A percentile compares a stretch with the other conserved stretches of the same genome.
Evolutionary conservation across 257 asterid genomes (phyloP).

Genomic region (Solanum tarapatanum): DNA sequence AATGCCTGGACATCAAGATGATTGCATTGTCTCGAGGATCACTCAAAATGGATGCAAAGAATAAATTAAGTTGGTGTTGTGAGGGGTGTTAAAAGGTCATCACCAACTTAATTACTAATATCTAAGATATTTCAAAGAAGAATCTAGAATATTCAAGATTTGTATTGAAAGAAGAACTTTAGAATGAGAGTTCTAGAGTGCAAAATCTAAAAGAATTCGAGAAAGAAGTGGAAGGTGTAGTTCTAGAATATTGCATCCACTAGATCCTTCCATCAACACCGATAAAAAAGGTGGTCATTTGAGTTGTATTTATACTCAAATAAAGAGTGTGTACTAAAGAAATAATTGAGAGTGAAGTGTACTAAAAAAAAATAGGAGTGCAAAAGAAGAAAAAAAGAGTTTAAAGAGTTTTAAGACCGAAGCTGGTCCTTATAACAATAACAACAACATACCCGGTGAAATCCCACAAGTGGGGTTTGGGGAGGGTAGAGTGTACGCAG

Average conservation of each 20-base stretch:
- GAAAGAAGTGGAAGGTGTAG: neutral
- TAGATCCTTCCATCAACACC: neutral
- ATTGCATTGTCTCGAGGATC: neutral
- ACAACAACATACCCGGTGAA: too few species aligned
- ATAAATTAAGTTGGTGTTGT: neutral
- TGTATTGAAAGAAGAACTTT: neutral
- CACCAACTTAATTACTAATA: neutral
- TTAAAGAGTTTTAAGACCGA: too few species aligned
- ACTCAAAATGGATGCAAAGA: neutral
- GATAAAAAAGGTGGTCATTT: neutral
- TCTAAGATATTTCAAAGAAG: neutral
- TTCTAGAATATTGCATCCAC: neutral
- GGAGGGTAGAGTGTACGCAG: too few species aligned
- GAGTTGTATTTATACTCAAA: neutral
- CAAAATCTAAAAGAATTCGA: too few species aligned
- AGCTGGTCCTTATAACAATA: neutral
- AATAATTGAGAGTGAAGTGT: neutral
- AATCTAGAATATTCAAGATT: too few species aligned
- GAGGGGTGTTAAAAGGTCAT: neutral
- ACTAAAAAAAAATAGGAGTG: neutral
- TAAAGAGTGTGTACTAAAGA: neutral
- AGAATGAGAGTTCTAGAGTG: neutral
- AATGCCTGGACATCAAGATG: too few species aligned
- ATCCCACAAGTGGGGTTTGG: too few species aligned
- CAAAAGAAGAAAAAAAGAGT: neutral